phyloP scores from a whole-genome alignment of 345 rosid genomes.

The Tarenaya hassleriana region DNA sequence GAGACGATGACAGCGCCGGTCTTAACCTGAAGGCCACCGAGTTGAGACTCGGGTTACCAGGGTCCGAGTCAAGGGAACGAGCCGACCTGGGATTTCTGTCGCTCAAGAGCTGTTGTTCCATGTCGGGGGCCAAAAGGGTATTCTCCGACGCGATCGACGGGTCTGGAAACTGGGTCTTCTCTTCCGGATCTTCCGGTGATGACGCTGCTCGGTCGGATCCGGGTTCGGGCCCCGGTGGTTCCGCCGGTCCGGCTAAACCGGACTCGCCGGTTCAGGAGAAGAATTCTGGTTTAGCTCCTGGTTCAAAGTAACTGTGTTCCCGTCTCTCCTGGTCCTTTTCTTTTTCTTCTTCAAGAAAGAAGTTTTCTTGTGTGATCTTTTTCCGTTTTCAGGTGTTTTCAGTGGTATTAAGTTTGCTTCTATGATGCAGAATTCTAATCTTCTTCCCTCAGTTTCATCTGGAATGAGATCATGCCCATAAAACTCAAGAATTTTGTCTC shows the following conservation, averaged over 20 bases:
- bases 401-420: no score
- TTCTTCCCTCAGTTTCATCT: no score
- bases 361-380: no score
- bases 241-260: conserved; percentile 32
- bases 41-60: conserved; percentile 75
- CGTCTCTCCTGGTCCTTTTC: no score
- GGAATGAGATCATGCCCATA: no score
- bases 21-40: conserved; percentile 59
- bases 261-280: conserved; percentile 34
- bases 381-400: no score
- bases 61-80: conserved; percentile 55
- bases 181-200: conserved; percentile 30
- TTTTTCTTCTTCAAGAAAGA: no score
- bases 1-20: conserved; percentile 20
- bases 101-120: conserved; percentile 32
- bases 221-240: conserved; percentile 16
- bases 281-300: conserved; percentile 39
- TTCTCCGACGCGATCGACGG: conserved; percentile 48
- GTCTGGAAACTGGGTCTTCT: conserved; percentile 47
- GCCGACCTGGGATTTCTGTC: conserved; percentile 26
- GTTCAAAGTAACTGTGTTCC: conserved; percentile 43
- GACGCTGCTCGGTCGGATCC: conserved; percentile 23
- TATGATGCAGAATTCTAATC: no score
- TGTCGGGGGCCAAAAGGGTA: conserved; percentile 52
- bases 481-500: no score